phyloP scores from a whole-genome alignment of 345 rosid genomes.

The Eucalyptus erythrocorys region DNA sequence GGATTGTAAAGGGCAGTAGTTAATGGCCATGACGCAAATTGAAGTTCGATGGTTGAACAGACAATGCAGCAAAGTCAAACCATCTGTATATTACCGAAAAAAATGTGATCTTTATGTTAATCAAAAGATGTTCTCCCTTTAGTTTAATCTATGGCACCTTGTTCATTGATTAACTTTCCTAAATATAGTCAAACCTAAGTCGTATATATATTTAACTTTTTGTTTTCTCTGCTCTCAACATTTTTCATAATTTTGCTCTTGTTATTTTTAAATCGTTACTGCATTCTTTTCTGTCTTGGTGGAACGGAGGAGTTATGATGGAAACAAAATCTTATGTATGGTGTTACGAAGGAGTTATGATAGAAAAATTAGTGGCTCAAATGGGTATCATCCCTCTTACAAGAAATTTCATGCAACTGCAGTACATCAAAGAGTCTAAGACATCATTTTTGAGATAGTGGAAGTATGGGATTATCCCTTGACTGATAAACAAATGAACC shows the following conservation, averaged over 20 bases:
- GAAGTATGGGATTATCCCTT: too few species aligned
- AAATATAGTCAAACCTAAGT: not conserved
- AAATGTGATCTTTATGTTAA: not conserved
- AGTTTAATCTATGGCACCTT: too few species aligned
- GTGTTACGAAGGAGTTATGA: not conserved
- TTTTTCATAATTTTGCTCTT: not conserved
- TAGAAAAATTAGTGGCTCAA: not conserved
- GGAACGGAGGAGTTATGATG: not conserved
- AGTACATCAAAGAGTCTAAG: not conserved
- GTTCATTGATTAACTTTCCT: not conserved
- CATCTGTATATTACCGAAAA: not conserved
- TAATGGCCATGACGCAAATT: not conserved
- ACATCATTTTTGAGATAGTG: too few species aligned
- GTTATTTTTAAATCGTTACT: not conserved
- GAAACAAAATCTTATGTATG: not conserved
- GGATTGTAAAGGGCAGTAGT: not conserved
- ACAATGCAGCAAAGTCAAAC: not conserved
- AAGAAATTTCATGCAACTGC: not conserved
- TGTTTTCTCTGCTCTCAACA: not conserved
- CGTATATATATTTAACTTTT: not conserved
- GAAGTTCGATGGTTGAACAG: not conserved
- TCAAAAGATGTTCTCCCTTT: not conserved
- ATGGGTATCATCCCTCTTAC: not conserved
- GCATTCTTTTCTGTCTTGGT: not conserved
- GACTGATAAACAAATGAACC: not conserved